Evolutionary conservation across 805 yeast species (phyloP), one percentile per base, ranked within the genome.

Genomic region (Starmera amethionina): DNA sequence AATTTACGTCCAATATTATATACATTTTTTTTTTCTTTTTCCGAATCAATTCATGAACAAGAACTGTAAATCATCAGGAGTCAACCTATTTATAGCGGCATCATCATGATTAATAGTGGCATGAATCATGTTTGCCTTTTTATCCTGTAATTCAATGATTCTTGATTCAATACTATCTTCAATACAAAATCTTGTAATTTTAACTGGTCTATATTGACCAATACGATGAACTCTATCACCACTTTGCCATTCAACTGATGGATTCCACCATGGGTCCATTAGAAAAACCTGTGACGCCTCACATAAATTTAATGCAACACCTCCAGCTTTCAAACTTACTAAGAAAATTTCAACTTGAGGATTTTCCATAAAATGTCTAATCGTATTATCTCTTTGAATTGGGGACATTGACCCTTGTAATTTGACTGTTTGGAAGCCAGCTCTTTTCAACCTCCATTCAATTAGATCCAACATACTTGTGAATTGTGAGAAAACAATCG

Each of bases 251-350:
- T 93, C 98, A 8, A 90, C 93, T 49, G 95, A 83, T 1, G 97
- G 97, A 58, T 93, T 94, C 97, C 98, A 93, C 98, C 98, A 93
- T 30, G 97, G 97, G 54, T 93, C 99, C 68, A 93, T 69, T 35
- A 93, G 71, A 50, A 93, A 93, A 36, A 93, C 97, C 54, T 90
- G 97, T 3, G 94, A 88, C 0, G 98, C 97, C 54, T 94, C 99
- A 55, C 96, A 90, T 47, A 93, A 68, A 58, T 93, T 93, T 48
- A 93, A 69, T 0, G 98, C 98, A 34, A 93, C 98, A 64, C 99
- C 99, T 49, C 99, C 99, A 0, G 99, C 99, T 56, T 93, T 93
- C 52, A 93, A 71, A 30, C 96, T 87, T 8, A 93, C 98, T 46
- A 93, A 63, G 56, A 93, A 93, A 8, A 93, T 95, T 59, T 93